phyloP scores from a whole-genome alignment of 805 yeast genomes.

The Zygoascus tannicola region DNA sequence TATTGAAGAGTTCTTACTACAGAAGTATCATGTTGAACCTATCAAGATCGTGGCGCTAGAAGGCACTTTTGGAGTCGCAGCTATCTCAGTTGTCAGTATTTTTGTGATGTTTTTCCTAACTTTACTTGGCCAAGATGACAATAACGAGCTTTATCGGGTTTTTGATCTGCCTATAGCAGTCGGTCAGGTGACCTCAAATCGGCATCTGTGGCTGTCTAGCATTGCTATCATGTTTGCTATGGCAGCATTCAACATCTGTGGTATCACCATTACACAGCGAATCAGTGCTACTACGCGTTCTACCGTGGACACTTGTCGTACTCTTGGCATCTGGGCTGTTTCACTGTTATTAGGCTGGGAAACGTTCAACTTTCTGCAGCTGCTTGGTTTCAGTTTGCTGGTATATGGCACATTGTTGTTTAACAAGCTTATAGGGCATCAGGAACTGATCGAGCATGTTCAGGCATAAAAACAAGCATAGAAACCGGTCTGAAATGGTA shows the following conservation, averaged over 20 bases:
- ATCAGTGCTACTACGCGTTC: constrained; percentile 71
- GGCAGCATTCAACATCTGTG: constrained; percentile 62
- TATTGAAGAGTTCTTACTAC: constrained; percentile 59
- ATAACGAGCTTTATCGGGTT: constrained; percentile 18
- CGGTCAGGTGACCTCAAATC: constrained; percentile 10
- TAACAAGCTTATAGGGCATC: constrained; percentile 46
- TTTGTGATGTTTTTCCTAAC: not conserved
- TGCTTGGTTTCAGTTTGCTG: constrained; percentile 51
- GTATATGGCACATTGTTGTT: constrained; percentile 67
- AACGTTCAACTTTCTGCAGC: constrained; percentile 49
- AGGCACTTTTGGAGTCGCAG: constrained; percentile 53
- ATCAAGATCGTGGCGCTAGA: constrained; percentile 62
- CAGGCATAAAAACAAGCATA: not conserved
- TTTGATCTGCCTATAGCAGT: constrained; percentile 28
- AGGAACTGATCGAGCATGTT: not conserved
- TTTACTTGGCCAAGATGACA: not conserved
- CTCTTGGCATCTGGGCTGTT: constrained; percentile 64
- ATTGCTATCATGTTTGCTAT: constrained; percentile 62
- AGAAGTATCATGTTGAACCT: constrained; percentile 46
- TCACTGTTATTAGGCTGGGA: constrained; percentile 73
- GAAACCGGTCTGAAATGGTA: too few species aligned
- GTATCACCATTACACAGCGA: constrained; percentile 54
- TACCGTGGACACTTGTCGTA: constrained; percentile 70
- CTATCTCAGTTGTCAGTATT: constrained; percentile 38
- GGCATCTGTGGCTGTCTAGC: constrained; percentile 40